Percentiles rank a stretch among this genome's conserved stretches.
phyloP scores from a whole-genome alignment of 139 green algal species.

The Ettlia oleoabundans region DNA sequence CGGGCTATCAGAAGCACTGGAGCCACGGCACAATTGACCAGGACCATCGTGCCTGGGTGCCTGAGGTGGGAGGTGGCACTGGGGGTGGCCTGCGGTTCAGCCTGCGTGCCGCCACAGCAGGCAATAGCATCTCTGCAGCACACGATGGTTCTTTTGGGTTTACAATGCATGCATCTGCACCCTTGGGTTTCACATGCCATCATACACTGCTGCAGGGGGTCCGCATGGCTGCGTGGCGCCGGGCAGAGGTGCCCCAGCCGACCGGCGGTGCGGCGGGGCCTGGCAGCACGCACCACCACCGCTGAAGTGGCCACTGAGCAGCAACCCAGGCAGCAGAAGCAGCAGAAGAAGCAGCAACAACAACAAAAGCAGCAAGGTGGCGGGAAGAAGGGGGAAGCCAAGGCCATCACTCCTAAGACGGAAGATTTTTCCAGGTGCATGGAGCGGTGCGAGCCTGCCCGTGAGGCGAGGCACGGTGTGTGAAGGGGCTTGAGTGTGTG shows the following conservation, averaged over 20 bases:
- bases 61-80: background rate
- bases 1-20: too few relatives aligned
- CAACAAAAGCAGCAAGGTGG: slow-evolving; percentile 28
- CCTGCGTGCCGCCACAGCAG: background rate
- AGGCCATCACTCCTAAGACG: slow-evolving; percentile 79
- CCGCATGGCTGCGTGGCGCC: slow-evolving; percentile 8
- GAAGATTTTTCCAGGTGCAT: slow-evolving; percentile 88
- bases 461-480: background rate
- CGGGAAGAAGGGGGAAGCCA: slow-evolving; percentile 59
- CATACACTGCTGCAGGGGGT: background rate
- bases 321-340: slow-evolving; percentile 25
- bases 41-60: background rate
- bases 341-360: slow-evolving; percentile 50
- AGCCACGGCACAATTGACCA: background rate
- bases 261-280: background rate
- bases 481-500: too few relatives aligned
- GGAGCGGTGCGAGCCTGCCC: too few relatives aligned
- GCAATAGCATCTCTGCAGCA: background rate
- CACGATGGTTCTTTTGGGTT: background rate
- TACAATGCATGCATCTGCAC: background rate
- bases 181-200: background rate
- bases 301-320: slow-evolving; percentile 15
- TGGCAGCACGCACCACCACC: background rate
- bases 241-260: too few relatives aligned
- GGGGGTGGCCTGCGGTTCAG: too few relatives aligned